These are phyloP conservation scores for Fomitopsis schrenkii DNA, from an alignment of 1,284 basidiomycete species.

Conservation along the genomic window DNA sequence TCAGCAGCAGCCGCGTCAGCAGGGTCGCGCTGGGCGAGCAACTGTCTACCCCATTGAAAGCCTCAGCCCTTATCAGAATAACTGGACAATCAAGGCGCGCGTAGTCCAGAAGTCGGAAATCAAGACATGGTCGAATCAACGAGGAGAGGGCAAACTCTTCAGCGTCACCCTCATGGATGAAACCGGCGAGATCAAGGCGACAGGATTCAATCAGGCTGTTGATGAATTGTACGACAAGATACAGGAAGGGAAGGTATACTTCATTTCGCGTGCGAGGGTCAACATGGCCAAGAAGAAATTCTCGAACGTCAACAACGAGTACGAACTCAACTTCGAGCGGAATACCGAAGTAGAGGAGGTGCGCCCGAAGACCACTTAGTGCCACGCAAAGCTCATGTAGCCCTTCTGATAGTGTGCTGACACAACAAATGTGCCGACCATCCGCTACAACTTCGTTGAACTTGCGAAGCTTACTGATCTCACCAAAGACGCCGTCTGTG, in stretches of 20 bases:
- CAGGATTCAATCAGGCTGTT: constrained; percentile 88
- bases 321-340: constrained; percentile 88
- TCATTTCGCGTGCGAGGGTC: constrained; percentile 86
- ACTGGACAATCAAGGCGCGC: constrained; percentile 97
- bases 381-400: not conserved
- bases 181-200: constrained; percentile 89
- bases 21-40: constrained; percentile 22
- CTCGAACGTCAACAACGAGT: constrained; percentile 88
- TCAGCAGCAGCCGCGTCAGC: constrained; percentile 20
- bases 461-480: constrained; percentile 61
- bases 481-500: constrained; percentile 75
- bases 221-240: constrained; percentile 83
- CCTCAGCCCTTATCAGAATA: constrained; percentile 96
- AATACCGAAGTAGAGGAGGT: constrained; percentile 83
- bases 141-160: constrained; percentile 96
- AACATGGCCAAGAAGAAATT: constrained; percentile 99
- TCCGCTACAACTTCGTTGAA: constrained; percentile 83
- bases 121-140: constrained; percentile 84
- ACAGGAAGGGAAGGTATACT: constrained; percentile 93
- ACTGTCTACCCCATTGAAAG: constrained; percentile 89
- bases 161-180: constrained; percentile 94
- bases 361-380: constrained; percentile 6
- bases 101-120: constrained; percentile 91
- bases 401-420: constrained; percentile 63
- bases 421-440: constrained; percentile 65